Conservation (phyloP, 73 alveolate species). For the Uronychia binucleata region DNA sequence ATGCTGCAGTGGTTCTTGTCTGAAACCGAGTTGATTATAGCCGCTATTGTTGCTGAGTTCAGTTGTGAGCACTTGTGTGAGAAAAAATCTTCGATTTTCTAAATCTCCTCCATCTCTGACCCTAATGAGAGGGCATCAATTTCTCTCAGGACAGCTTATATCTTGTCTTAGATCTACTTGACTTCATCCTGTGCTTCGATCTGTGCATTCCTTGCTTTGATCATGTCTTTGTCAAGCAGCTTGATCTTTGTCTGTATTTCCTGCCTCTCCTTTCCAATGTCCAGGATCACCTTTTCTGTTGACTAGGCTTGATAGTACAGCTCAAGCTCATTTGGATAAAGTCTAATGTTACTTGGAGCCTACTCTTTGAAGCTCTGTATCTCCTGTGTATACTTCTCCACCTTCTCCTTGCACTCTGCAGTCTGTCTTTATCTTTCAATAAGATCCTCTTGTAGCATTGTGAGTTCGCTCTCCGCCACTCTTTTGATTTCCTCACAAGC, state of each 20-base stretch:
- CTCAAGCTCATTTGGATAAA: not conserved
- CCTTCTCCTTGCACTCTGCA: constrained; percentile 1
- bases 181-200: not conserved
- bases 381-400: not conserved
- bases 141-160: not conserved
- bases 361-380: not conserved
- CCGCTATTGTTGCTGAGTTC: not conserved
- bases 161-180: not conserved
- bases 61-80: not conserved
- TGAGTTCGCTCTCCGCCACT: not conserved
- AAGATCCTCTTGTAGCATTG: not conserved
- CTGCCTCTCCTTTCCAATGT: not conserved
- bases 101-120: not conserved
- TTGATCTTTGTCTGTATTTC: not conserved
- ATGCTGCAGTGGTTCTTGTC: not conserved
- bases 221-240: not conserved
- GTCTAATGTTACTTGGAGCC: not conserved
- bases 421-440: not conserved
- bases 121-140: not conserved
- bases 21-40: not conserved
- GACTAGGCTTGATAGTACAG: not conserved
- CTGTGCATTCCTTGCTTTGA: not conserved
- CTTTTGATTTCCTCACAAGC: constrained; percentile 4
- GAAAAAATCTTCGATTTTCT: not conserved
- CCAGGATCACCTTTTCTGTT: not conserved